phyloP scores from a whole-genome alignment of 176 grass and related monocot genomes.

The Puya raimondii region DNA sequence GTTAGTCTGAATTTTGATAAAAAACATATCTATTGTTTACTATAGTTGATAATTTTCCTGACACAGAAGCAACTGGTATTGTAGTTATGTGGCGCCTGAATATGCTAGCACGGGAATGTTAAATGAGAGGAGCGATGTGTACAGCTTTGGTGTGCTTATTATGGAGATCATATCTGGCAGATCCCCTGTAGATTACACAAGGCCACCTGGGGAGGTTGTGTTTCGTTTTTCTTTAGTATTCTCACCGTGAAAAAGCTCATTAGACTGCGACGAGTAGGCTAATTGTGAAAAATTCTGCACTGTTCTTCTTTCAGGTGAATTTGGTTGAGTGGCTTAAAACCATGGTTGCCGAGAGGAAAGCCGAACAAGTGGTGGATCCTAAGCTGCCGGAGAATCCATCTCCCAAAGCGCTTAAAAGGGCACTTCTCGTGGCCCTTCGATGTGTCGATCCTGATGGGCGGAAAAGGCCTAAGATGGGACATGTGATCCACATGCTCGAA shows the following conservation, averaged over 20 bases:
- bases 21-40: not conserved
- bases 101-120: slow-evolving; percentile 87
- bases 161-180: slow-evolving; percentile 86
- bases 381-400: slow-evolving; percentile 53
- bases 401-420: slow-evolving; percentile 59
- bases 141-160: slow-evolving; percentile 85
- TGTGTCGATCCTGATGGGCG: slow-evolving; percentile 65
- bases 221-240: not conserved
- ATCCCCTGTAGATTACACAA: slow-evolving; percentile 86
- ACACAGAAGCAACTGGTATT: not conserved
- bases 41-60: slow-evolving; percentile 2
- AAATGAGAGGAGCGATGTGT: slow-evolving; percentile 89
- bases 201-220: slow-evolving; percentile 49
- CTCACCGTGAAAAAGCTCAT: not conserved
- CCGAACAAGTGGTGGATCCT: slow-evolving; percentile 73
- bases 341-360: slow-evolving; percentile 69
- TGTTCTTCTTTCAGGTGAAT: slow-evolving; percentile 49
- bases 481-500: slow-evolving; percentile 83
- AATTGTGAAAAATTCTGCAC: not conserved
- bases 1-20: slow-evolving; percentile 26
- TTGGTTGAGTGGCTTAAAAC: slow-evolving; percentile 84
- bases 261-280: not conserved
- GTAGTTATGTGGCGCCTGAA: slow-evolving; percentile 82
- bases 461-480: slow-evolving; percentile 76
- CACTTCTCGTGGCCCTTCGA: slow-evolving; percentile 68